Evolutionary conservation across 257 asterid species (phyloP), one percentile per base, ranked within the genome.

Genomic region (Gardenia jasminoides): DNA sequence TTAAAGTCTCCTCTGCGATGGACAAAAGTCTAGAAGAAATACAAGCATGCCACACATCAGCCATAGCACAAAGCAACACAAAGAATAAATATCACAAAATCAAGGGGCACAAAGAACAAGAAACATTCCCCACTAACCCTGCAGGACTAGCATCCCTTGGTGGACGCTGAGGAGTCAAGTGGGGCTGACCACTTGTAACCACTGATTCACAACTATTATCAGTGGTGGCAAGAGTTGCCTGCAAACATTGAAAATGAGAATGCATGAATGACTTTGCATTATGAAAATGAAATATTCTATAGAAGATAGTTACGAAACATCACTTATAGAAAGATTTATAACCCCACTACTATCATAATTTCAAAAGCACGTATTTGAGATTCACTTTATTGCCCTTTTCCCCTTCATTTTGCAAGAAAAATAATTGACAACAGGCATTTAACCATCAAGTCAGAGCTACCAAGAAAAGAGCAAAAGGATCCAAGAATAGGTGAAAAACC

Each of bases 131-230:
- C 71, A 86, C 91, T 85, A 70, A 95, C 97, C 99, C 99, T 41
- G 97, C 92, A 81, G 99, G 99, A 79, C 99, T 96, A 79, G 99
- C 99, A 91, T 96, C 99, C 90, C 92, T 89, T 19, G 98, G 99
- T 24, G 99, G 97, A 87, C 89, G 92, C 83, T 90, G 99, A 86
- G 97, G 92, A 84, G 97, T 85, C 89, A 90, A 79, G 86, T 89
- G 91, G 77, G 89, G 96, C 74, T 93, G 98, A 83, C 98, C 99
- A 81, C 97, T 96, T 11, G 99, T 96, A 74, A 96, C 98, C 91
- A 92, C 98, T 61, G 98, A 96, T 77, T 96, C 99, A 71, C 97
- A 92, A 76, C 99, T 93, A 72, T 92, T 93, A 79, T 96, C 99
- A n/a, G 97, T 91, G 33, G 98, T 89, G 77, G 93, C 90, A 39